Evolutionary conservation across 2,329 filamentous ascomycete genomes (phyloP).

Genomic region (Helotiales sp.): DNA sequence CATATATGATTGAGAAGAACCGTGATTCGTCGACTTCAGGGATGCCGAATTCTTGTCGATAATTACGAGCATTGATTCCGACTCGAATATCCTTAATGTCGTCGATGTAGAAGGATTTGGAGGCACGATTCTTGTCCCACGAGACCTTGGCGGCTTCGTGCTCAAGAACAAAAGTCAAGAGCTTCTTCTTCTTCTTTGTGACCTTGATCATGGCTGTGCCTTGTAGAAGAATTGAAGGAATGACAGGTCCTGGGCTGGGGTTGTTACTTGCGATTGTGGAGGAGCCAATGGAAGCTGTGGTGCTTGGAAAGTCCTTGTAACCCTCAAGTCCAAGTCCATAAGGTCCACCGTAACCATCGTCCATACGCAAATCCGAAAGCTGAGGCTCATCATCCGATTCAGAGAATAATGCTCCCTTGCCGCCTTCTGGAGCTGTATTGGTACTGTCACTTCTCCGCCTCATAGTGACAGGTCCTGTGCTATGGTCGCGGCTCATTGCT

Average conservation of each 20-base stretch:
- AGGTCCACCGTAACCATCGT: slow-evolving; percentile 39
- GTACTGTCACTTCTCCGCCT: slow-evolving; percentile 89
- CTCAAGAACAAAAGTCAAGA: slow-evolving; percentile 72
- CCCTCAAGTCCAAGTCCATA: not conserved
- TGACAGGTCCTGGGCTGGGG: slow-evolving; percentile 63
- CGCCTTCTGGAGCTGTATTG: slow-evolving; percentile 61
- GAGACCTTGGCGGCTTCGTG: slow-evolving; percentile 81
- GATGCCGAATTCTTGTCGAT: slow-evolving; percentile 79
- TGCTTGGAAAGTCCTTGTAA: slow-evolving; percentile 47
- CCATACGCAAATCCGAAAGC: slow-evolving; percentile 33
- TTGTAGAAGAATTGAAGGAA: slow-evolving; percentile 73
- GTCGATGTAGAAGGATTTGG: slow-evolving; percentile 90
- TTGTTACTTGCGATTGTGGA: slow-evolving; percentile 41
- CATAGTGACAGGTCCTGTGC: slow-evolving; percentile 85
- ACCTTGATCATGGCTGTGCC: slow-evolving; percentile 81
- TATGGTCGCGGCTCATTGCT: slow-evolving; percentile 78
- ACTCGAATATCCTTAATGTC: slow-evolving; percentile 90
- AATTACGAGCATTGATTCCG: slow-evolving; percentile 82
- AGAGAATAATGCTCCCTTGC: slow-evolving; percentile 40
- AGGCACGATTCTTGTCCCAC: slow-evolving; percentile 78
- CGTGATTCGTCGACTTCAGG: slow-evolving; percentile 65
- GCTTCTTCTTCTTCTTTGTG: slow-evolving; percentile 77
- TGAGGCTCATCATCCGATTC: slow-evolving; percentile 62
- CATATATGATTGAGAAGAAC: slow-evolving; percentile 91
- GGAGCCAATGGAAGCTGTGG: slow-evolving; percentile 48